phyloP scores from a whole-genome alignment of 805 yeast species.

The Ogataea allantospora region DNA sequence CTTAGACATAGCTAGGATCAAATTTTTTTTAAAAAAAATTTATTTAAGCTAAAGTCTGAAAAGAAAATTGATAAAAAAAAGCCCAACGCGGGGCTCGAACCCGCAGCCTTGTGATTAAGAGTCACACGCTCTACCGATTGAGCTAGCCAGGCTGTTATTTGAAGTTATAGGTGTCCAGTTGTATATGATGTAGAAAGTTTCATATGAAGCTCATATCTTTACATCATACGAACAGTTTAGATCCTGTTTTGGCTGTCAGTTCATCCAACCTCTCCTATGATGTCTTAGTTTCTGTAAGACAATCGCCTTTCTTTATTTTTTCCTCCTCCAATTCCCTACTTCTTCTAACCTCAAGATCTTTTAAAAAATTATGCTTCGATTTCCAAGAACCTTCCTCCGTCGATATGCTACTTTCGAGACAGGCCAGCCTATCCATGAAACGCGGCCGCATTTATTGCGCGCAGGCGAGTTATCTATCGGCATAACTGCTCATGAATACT shows the following conservation, averaged over 20 bases:
- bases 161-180: neutral
- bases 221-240: too few species aligned
- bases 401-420: slow-evolving; percentile 31
- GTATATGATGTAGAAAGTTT: too few species aligned
- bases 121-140: slow-evolving; percentile 32
- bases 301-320: too few species aligned
- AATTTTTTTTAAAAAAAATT: slow-evolving; percentile 7
- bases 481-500: slow-evolving; percentile 80
- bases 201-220: too few species aligned
- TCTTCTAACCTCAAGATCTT: neutral
- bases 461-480: slow-evolving; percentile 88
- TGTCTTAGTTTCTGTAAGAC: neutral
- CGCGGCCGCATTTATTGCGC: slow-evolving; percentile 70
- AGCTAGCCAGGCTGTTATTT: slow-evolving; percentile 25
- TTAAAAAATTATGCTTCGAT: slow-evolving; percentile 6
- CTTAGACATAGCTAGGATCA: slow-evolving; percentile 9
- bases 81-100: slow-evolving; percentile 31
- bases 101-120: slow-evolving; percentile 31
- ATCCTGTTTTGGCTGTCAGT: too few species aligned
- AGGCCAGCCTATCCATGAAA: slow-evolving; percentile 88
- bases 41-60: neutral
- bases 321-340: neutral
- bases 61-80: slow-evolving; percentile 8
- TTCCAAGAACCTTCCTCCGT: slow-evolving; percentile 5
- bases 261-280: neutral